These are phyloP conservation scores for Calonectria crousiana DNA, from an alignment of 2,329 filamentous ascomycete species.

Conservation along the genomic window DNA sequence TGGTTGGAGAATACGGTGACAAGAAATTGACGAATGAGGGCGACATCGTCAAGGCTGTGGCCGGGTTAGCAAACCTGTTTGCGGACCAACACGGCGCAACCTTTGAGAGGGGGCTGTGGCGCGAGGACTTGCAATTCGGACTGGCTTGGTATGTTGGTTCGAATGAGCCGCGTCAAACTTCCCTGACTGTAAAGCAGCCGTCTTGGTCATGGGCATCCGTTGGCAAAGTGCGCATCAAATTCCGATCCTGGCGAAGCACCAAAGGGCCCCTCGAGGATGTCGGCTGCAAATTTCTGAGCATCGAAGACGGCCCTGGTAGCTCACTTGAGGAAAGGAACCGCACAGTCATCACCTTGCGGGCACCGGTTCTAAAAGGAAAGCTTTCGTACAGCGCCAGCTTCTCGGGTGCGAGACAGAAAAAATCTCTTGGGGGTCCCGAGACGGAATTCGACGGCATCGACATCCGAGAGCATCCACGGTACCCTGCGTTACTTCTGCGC, in stretches of 20 bases:
- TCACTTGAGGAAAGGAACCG: background rate
- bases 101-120: constrained; percentile 14
- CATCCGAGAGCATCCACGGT: constrained; percentile 10
- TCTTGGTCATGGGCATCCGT: constrained; percentile 33
- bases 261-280: background rate
- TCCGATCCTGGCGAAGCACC: constrained; percentile 12
- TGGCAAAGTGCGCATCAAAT: constrained; percentile 26
- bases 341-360: background rate
- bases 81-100: background rate
- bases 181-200: background rate
- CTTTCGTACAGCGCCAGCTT: background rate
- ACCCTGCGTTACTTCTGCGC: constrained; percentile 3
- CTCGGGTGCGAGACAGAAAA: background rate
- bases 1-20: constrained; percentile 26
- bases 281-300: background rate
- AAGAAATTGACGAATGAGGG: constrained; percentile 3
- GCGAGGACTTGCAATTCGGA: constrained; percentile 16
- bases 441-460: background rate
- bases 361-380: background rate
- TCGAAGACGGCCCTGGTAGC: background rate
- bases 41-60: constrained; percentile 25
- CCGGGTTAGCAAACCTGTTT: constrained; percentile 13
- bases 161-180: constrained; percentile 6
- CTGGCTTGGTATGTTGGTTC: constrained; percentile 17
- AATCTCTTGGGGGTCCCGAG: background rate